Base-by-base conservation (phyloP, 148 eudicot genomes). In the Silene uniflora region DNA sequence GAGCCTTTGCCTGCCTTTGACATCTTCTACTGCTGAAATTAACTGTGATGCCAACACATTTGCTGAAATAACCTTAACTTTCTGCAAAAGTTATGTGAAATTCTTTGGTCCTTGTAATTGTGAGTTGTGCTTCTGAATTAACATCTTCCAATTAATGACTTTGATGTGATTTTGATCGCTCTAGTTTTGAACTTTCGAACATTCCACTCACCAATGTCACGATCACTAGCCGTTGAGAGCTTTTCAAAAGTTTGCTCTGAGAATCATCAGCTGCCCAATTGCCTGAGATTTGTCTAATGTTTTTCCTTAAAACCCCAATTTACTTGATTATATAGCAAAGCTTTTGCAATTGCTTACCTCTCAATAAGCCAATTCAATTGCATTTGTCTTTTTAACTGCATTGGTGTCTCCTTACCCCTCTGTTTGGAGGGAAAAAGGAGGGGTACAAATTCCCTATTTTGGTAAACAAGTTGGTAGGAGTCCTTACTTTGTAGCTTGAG, bases 181-280 rank as follows among this genome's bases (percentile, higher is more conserved):
- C 18, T 1, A 21, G 5, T 58, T 71, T 25, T 21, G 25, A 9
- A 24, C 21, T 21, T 16, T 71, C 14, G 16, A 71, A 68, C 18
- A 39, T 68, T 47, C 18, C 22, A 32, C 23, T 67, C 54, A n/a
- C n/a, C n/a, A n/a, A n/a, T n/a, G n/a, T n/a, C n/a, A 68, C 46
- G 56, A 13, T 67, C 16, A 24, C 7, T 24, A 52, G 61, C 22
- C 47, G 7, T 8, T 46, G 52, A 67, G 52, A 42, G 18, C 27
- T 69, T 44, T 46, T 49, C 52, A 47, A 14, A 21, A 52, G 16
- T 52, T 47, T 69, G 24, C 5, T 29, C 9, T 25, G 23, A 13
- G 18, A 59, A 52, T 52, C 19, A 71, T 54, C 62, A 25, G 62
- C 74, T 71, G 61, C 73, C 29, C 19, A 22, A 56, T 18, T 72